phyloP scores from a whole-genome alignment of 2,329 filamentous ascomycete species.

The Lasiodiplodia hormozganensis region DNA sequence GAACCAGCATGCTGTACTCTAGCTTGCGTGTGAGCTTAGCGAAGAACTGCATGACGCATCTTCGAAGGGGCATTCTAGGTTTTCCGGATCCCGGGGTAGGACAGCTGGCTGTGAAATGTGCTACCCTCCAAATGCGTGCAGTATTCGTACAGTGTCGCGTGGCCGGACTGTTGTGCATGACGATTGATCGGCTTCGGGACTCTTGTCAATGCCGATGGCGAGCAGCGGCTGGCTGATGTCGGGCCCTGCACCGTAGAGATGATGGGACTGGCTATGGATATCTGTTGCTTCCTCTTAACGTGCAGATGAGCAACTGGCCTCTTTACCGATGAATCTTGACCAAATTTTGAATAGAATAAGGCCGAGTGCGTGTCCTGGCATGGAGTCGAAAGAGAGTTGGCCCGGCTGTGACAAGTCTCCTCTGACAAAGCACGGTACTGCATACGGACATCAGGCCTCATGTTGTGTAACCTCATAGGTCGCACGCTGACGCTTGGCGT shows the following conservation, averaged over 20 bases:
- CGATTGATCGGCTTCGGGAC: neutral
- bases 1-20: neutral
- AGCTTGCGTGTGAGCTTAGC: neutral
- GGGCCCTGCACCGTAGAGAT: neutral
- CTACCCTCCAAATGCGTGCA: neutral
- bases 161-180: neutral
- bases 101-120: neutral
- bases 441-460: neutral
- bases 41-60: conserved; percentile 12
- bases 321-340: neutral
- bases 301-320: too few relatives aligned
- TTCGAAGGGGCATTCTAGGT: neutral
- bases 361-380: neutral
- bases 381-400: conserved; percentile 17
- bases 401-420: neutral
- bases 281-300: neutral
- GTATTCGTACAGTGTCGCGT: conserved; percentile 7
- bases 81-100: neutral
- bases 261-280: neutral
- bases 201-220: neutral
- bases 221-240: neutral
- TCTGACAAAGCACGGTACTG: neutral
- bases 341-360: neutral
- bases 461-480: neutral
- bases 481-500: conserved; percentile 10